phyloP scores from a whole-genome alignment of 139 green algal genomes.

The Chlamydomonas urium region DNA sequence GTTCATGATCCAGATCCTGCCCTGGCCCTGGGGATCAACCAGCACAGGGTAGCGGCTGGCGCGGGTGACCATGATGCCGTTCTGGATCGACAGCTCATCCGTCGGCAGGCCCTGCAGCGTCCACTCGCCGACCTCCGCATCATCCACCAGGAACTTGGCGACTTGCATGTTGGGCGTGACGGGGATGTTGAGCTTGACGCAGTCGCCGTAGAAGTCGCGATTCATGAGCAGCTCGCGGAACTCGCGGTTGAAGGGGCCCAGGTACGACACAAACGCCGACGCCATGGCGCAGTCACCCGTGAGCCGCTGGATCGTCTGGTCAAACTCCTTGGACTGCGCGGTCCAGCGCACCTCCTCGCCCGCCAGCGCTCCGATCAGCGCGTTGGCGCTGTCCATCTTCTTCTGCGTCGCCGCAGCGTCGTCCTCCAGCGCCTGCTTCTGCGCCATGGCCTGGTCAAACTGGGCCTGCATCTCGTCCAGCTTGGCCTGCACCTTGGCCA shows the following conservation, averaged over 20 bases:
- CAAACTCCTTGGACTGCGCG: conserved; percentile 80
- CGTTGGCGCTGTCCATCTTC: conserved; percentile 87
- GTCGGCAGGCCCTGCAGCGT: conserved; percentile 86
- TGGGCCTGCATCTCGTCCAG: conserved; percentile 90
- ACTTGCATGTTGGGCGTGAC: conserved; percentile 76
- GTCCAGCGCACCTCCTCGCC: conserved; percentile 92
- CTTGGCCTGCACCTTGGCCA: conserved; percentile 83
- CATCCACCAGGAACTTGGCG: conserved; percentile 88
- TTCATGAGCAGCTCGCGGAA: conserved; percentile 86
- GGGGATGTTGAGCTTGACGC: conserved; percentile 66
- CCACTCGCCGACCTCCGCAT: conserved; percentile 87
- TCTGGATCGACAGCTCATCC: conserved; percentile 92
- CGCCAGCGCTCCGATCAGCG: conserved; percentile 83
- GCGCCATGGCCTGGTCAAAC: conserved; percentile 87
- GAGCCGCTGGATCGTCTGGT: conserved; percentile 74
- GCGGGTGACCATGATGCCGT: conserved; percentile 90
- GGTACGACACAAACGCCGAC: conserved; percentile 84
- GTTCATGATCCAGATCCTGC: conserved; percentile 81
- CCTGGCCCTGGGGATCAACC: conserved; percentile 77
- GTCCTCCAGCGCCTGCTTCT: conserved; percentile 89
- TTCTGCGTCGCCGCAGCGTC: conserved; percentile 79
- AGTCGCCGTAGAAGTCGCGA: conserved; percentile 77
- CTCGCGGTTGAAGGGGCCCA: conserved; percentile 93
- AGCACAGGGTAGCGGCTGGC: conserved; percentile 82
- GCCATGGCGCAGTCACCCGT: conserved; percentile 84